Evolutionary conservation across 139 green algal genomes (phyloP).

Genomic region (Tetraselmis chui): DNA sequence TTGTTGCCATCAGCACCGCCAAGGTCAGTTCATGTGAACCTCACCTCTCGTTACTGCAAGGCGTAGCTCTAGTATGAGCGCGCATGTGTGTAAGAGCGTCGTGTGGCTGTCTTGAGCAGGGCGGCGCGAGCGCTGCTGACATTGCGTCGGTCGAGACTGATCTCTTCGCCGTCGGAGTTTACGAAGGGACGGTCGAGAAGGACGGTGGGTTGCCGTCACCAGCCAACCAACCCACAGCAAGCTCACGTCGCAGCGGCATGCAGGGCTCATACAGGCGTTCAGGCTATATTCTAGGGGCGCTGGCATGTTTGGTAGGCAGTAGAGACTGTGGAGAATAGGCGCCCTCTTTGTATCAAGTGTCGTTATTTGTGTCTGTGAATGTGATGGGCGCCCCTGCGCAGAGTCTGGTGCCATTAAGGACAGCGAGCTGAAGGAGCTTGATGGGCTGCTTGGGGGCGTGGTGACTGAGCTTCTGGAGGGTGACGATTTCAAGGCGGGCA

Average conservation of each 20-base stretch:
- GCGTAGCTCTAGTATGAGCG: background rate
- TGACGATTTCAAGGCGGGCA: conserved; percentile 70
- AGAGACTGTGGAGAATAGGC: too few relatives aligned
- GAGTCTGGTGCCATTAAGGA: conserved; percentile 37
- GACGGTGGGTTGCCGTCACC: conserved; percentile 16
- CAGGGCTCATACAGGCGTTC: background rate
- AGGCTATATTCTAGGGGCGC: background rate
- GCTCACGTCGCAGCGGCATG: background rate
- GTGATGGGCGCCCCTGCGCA: conserved; percentile 17
- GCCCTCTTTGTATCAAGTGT: too few relatives aligned
- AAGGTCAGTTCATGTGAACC: background rate
- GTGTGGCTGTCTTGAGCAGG: background rate
- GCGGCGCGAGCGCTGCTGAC: background rate
- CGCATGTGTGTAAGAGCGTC: background rate
- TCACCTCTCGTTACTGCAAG: background rate
- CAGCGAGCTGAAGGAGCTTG: conserved; percentile 39
- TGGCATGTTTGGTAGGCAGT: too few relatives aligned
- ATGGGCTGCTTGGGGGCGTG: conserved; percentile 32
- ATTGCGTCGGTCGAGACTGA: conserved; percentile 42
- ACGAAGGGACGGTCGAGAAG: conserved; percentile 48
- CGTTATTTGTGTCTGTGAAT: background rate
- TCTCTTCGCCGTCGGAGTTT: conserved; percentile 62
- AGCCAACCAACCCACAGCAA: background rate
- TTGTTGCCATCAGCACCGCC: background rate
- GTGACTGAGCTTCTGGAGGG: conserved; percentile 47